Evolutionary conservation across 2,329 filamentous ascomycete species (phyloP).

Genomic region (Colletotrichum viniferum): DNA sequence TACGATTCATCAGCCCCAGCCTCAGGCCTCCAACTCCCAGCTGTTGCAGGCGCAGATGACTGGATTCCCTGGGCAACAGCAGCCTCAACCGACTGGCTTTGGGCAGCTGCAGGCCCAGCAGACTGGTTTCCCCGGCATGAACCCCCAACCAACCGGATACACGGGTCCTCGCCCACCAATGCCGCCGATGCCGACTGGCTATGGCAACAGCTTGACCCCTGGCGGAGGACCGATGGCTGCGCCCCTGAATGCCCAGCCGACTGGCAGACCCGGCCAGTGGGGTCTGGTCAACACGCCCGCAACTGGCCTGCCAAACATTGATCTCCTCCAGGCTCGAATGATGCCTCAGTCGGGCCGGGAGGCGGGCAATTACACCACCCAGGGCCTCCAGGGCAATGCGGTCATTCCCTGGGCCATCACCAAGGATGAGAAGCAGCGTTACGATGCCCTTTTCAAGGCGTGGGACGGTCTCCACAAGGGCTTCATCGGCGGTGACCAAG

Average conservation of each 20-base stretch:
- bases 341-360: constrained; percentile 97
- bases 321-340: constrained; percentile 89
- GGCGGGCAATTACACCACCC: constrained; percentile 79
- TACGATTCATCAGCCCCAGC: constrained; percentile 71
- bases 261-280: constrained; percentile 93
- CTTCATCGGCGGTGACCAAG: constrained; percentile 88
- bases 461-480: constrained; percentile 97
- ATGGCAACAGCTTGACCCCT: constrained; percentile 59
- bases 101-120: constrained; percentile 69
- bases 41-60: constrained; percentile 71
- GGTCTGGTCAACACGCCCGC: constrained; percentile 95
- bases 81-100: constrained; percentile 48
- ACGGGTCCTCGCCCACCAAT: constrained; percentile 78
- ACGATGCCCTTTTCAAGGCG: constrained; percentile 91
- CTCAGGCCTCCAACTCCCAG: constrained; percentile 74
- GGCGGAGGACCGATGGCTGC: constrained; percentile 65
- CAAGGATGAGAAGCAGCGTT: constrained; percentile 97
- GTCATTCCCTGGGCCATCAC: constrained; percentile 98
- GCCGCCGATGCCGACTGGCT: constrained; percentile 79
- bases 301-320: constrained; percentile 89
- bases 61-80: constrained; percentile 63
- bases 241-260: constrained; percentile 89
- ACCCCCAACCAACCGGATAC: constrained; percentile 75
- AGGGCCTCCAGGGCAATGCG: constrained; percentile 88
- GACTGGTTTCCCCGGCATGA: constrained; percentile 71